Percentiles rank a stretch among this genome's conserved stretches.
Evolutionary conservation across 768 basidiomycete species (phyloP).

Genomic region (Psilocybe azurescens): DNA sequence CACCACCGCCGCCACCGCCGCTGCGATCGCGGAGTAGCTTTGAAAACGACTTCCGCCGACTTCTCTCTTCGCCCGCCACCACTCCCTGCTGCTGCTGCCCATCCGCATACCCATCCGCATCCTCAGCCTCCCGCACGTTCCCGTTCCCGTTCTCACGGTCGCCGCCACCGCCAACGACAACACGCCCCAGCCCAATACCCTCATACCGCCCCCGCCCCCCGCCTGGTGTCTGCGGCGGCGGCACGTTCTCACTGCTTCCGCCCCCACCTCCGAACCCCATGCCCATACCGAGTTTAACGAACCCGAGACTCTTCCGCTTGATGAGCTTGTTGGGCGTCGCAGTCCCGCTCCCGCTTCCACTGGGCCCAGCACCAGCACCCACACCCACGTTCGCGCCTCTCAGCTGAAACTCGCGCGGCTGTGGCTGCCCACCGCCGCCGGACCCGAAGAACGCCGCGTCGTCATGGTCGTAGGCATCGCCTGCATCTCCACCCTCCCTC

Average conservation of each 20-base stretch:
- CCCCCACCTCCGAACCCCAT: slow-evolving; percentile 4
- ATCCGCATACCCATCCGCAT: not conserved
- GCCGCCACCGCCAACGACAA: slow-evolving; percentile 19
- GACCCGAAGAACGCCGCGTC: not conserved
- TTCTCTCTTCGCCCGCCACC: slow-evolving; percentile 12
- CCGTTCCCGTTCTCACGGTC: slow-evolving; percentile 13
- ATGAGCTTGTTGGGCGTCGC: slow-evolving; percentile 41
- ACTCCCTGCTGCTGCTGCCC: slow-evolving; percentile 10
- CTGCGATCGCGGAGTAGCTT: slow-evolving; percentile 15
- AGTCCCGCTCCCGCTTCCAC: not conserved
- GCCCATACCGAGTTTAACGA: slow-evolving; percentile 38
- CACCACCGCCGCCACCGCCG: slow-evolving; percentile 16
- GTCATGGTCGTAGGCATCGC: too few relatives aligned
- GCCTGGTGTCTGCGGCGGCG: too few relatives aligned
- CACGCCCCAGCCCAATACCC: not conserved
- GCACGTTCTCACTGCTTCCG: too few relatives aligned
- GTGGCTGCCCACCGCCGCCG: not conserved
- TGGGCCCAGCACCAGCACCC: too few relatives aligned
- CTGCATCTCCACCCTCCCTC: not conserved
- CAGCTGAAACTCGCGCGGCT: not conserved
- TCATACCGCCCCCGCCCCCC: not conserved
- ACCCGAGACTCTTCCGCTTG: slow-evolving; percentile 51
- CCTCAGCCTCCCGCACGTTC: too few relatives aligned
- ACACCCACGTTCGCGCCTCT: not conserved
- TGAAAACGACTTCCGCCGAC: slow-evolving; percentile 28